phyloP scores from a whole-genome alignment of 2,329 filamentous ascomycete species.

The Colletotrichum navitas region DNA sequence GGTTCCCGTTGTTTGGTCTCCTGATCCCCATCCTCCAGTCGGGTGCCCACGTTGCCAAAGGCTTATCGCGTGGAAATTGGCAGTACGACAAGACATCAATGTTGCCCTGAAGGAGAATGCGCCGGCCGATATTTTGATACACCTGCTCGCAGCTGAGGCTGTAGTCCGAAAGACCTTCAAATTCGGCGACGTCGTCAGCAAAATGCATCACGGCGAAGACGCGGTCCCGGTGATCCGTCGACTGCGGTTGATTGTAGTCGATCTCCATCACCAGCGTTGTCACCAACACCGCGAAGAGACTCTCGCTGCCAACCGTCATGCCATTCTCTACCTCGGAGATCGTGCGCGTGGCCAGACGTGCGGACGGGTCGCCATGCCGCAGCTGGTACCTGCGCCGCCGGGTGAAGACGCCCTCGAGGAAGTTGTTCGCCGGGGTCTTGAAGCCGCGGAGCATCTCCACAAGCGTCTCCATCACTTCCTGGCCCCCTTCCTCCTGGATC shows the following conservation, averaged over 20 bases:
- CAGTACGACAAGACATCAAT: slow-evolving; percentile 21
- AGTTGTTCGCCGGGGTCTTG: slow-evolving; percentile 21
- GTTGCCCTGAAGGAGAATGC: slow-evolving; percentile 14
- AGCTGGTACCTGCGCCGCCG: slow-evolving; percentile 14
- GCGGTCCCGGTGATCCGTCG: slow-evolving; percentile 28
- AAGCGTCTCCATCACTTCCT: not conserved
- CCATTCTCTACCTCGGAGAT: not conserved
- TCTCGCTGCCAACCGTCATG: not conserved
- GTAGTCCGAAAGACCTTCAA: slow-evolving; percentile 32
- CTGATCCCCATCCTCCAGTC: slow-evolving; percentile 14
- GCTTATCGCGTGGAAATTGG: slow-evolving; percentile 4
- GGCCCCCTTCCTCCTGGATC: not conserved
- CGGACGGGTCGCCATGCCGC: not conserved
- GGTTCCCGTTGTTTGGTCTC: slow-evolving; percentile 3
- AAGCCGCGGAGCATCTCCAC: slow-evolving; percentile 13
- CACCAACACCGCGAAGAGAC: slow-evolving; percentile 17
- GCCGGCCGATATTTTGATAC: slow-evolving; percentile 15
- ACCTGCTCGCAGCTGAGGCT: slow-evolving; percentile 11
- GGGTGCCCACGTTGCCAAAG: slow-evolving; percentile 13
- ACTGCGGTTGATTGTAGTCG: slow-evolving; percentile 24
- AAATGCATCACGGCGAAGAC: slow-evolving; percentile 34
- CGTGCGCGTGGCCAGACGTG: not conserved
- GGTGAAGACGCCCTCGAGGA: slow-evolving; percentile 21
- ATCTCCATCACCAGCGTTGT: slow-evolving; percentile 18
- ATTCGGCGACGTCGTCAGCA: slow-evolving; percentile 25